A percentile compares a stretch with the other conserved stretches of the same genome.
Conservation (phyloP, 2,329 filamentous ascomycete genomes). For the Arthroderma sp. region DNA sequence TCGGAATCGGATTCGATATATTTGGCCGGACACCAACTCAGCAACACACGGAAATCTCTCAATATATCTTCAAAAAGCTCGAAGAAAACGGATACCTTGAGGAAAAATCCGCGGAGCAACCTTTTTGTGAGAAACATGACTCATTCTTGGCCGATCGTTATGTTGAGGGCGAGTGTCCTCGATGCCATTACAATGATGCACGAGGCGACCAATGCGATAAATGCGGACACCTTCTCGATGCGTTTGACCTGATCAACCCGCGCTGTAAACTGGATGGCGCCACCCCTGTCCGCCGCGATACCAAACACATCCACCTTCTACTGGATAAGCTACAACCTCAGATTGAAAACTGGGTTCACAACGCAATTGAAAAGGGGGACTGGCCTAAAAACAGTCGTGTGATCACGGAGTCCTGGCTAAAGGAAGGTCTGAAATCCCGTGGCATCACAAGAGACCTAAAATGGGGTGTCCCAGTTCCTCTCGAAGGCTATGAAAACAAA, state of each 20-base stretch:
- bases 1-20: conserved; percentile 85
- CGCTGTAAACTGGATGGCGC: conserved; percentile 84
- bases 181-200: conserved; percentile 51
- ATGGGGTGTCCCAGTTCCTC: conserved; percentile 53
- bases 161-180: conserved; percentile 36
- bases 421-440: conserved; percentile 63
- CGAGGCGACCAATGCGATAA: conserved; percentile 63
- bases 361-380: conserved; percentile 55
- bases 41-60: conserved; percentile 83
- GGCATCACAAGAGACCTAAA: conserved; percentile 76
- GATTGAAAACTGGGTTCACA: conserved; percentile 64
- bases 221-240: conserved; percentile 59
- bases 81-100: conserved; percentile 77
- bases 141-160: conserved; percentile 35
- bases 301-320: conserved; percentile 81
- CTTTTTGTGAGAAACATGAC: conserved; percentile 69
- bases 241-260: conserved; percentile 65
- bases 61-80: conserved; percentile 80
- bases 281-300: conserved; percentile 63
- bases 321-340: conserved; percentile 69
- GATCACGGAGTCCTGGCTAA: conserved; percentile 36
- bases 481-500: conserved; percentile 48
- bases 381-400: conserved; percentile 33
- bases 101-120: conserved; percentile 76
- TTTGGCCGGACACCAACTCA: conserved; percentile 85